Percentiles rank a stretch among this genome's conserved stretches.
phyloP scores from a whole-genome alignment of 257 asterid genomes.

The Przewalskia tangutica region DNA sequence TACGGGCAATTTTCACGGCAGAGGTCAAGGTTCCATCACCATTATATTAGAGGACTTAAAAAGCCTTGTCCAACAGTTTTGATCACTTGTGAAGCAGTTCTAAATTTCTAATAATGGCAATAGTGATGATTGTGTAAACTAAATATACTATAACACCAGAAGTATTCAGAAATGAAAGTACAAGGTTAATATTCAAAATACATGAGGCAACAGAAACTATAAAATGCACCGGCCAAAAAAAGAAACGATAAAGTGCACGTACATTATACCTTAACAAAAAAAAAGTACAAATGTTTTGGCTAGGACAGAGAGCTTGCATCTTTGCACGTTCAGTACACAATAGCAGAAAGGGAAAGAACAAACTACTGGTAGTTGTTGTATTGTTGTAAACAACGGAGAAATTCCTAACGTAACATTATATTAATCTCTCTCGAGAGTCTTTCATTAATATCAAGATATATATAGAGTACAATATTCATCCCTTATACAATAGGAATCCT shows the following conservation, averaged over 20 bases:
- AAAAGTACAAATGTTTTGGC: no score
- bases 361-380: no score
- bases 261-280: not conserved
- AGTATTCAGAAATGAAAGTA: not conserved
- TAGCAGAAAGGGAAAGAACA: no score
- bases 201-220: not conserved
- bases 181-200: not conserved
- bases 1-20: conserved; percentile 40
- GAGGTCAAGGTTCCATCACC: conserved; percentile 16
- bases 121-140: not conserved
- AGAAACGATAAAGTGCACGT: not conserved
- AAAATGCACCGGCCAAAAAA: not conserved
- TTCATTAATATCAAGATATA: no score
- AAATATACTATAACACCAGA: not conserved
- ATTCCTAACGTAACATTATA: no score
- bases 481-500: no score
- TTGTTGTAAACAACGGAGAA: no score
- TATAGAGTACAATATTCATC: no score
- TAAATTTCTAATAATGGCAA: not conserved
- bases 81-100: not conserved
- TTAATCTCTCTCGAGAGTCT: no score
- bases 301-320: no score
- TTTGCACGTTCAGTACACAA: no score
- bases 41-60: not conserved
- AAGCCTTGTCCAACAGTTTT: not conserved